phyloP scores from a whole-genome alignment of 2,329 filamentous ascomycete genomes.

The Endoconidiophora laricicola region DNA sequence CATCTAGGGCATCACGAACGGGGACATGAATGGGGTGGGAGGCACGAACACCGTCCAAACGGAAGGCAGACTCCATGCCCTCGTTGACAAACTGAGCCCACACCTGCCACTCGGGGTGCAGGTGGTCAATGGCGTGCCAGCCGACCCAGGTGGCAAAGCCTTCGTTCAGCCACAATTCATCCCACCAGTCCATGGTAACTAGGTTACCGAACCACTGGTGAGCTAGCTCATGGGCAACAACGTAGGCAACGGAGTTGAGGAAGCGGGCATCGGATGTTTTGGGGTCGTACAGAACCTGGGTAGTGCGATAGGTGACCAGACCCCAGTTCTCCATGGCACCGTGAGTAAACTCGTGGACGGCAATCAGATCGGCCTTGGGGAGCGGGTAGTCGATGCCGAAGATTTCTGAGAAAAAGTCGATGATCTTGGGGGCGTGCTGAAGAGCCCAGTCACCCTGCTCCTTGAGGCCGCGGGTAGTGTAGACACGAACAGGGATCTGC shows the following conservation, averaged over 20 bases:
- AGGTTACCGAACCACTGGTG: constrained; percentile 95
- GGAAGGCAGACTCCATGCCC: constrained; percentile 80
- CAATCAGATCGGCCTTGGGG: constrained; percentile 78
- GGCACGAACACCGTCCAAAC: constrained; percentile 73
- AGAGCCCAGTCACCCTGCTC: constrained; percentile 81
- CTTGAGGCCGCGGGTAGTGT: constrained; percentile 87
- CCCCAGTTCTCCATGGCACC: constrained; percentile 96
- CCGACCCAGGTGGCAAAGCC: constrained; percentile 98
- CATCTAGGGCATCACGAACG: constrained; percentile 81
- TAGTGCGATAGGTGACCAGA: constrained; percentile 87
- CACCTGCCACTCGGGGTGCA: constrained; percentile 93
- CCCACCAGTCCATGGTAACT: constrained; percentile 96
- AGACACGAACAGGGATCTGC: constrained; percentile 81
- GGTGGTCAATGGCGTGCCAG: constrained; percentile 78
- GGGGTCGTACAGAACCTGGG: constrained; percentile 90
- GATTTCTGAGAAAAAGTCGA: constrained; percentile 92
- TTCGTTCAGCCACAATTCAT: constrained; percentile 85
- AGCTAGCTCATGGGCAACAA: constrained; percentile 93
- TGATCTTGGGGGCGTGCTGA: constrained; percentile 78
- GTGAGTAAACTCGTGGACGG: constrained; percentile 79
- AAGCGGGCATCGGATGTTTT: constrained; percentile 77
- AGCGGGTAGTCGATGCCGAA: constrained; percentile 88
- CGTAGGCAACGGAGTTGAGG: constrained; percentile 88
- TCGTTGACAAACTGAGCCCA: constrained; percentile 97
- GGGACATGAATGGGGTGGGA: constrained; percentile 95